Evolutionary conservation across 73 alveolate genomes (phyloP).

Genomic region (Halteria grandinella): DNA sequence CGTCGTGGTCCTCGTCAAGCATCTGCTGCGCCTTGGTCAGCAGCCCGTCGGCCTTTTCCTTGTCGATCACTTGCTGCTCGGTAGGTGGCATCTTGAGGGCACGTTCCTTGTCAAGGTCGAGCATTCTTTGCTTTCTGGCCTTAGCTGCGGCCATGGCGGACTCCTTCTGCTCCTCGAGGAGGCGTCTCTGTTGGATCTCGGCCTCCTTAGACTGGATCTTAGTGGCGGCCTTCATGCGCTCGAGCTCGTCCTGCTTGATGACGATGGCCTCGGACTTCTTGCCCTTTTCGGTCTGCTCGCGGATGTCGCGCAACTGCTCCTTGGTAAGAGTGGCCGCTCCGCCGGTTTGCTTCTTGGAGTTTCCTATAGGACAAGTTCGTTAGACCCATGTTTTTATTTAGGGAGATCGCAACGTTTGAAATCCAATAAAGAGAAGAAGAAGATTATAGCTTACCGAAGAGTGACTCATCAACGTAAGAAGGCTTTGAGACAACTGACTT

Average conservation of each 20-base stretch:
- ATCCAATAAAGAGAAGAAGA: too few relatives aligned
- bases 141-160: conserved; percentile 78
- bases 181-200: conserved; percentile 59
- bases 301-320: conserved; percentile 56
- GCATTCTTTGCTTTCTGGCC: conserved; percentile 78
- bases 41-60: conserved; percentile 63
- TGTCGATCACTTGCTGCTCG: conserved; percentile 40
- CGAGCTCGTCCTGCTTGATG: conserved; percentile 64
- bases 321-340: conserved; percentile 44
- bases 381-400: too few relatives aligned
- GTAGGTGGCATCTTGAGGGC: conserved; percentile 66
- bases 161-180: conserved; percentile 78
- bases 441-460: conserved; percentile 48
- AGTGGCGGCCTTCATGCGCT: conserved; percentile 75
- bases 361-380: too few relatives aligned
- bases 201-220: conserved; percentile 71
- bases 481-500: conserved; percentile 47
- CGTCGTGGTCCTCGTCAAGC: conserved; percentile 83
- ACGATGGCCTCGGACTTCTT: conserved; percentile 69
- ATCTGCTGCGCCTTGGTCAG: conserved; percentile 69
- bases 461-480: conserved; percentile 69
- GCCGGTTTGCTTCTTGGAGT: conserved; percentile 23
- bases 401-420: too few relatives aligned
- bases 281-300: conserved; percentile 64
- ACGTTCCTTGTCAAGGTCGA: conserved; percentile 72